Percentiles rank a stretch among this genome's conserved stretches.
These are phyloP conservation scores for Sistotremastrum suecicum DNA, from an alignment of 768 basidiomycete genomes.

Conservation along the genomic window DNA sequence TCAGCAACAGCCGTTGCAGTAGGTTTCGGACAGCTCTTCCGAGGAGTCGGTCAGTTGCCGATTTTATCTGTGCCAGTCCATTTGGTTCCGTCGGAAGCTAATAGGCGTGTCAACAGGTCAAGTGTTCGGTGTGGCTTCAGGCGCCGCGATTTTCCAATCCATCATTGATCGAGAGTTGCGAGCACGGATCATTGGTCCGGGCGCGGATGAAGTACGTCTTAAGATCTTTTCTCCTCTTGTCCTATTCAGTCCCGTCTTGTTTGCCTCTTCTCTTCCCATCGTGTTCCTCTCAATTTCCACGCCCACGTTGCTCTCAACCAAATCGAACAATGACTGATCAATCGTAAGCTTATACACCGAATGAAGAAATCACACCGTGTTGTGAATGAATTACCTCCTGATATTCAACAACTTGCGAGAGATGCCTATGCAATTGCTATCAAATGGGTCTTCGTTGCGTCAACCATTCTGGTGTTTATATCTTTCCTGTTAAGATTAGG, in stretches of 20 bases:
- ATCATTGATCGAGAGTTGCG: slow-evolving; percentile 38
- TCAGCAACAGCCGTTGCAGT: slow-evolving; percentile 53
- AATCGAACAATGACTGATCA: slow-evolving; percentile 36
- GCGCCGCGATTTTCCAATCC: slow-evolving; percentile 55
- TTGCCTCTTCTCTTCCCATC: not conserved
- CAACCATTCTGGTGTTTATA: slow-evolving; percentile 31
- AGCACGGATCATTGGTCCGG: slow-evolving; percentile 33
- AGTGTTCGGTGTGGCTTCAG: slow-evolving; percentile 56
- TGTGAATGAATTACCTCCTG: slow-evolving; percentile 28
- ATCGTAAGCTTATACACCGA: no score
- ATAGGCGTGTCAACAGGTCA: slow-evolving; percentile 22
- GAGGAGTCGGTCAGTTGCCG: slow-evolving; percentile 30
- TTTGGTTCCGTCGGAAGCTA: no score
- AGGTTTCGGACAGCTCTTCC: slow-evolving; percentile 53
- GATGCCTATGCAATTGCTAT: slow-evolving; percentile 51
- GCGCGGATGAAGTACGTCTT: slow-evolving; percentile 36
- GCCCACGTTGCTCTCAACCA: slow-evolving; percentile 18
- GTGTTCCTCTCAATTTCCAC: not conserved
- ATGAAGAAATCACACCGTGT: slow-evolving; percentile 29
- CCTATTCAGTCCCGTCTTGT: no score
- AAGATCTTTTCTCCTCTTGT: not conserved
- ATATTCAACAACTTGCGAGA: slow-evolving; percentile 36
- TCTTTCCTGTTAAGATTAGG: slow-evolving; percentile 49
- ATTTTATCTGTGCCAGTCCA: no score
- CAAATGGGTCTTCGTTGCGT: slow-evolving; percentile 47